Conservation (phyloP, 2,329 filamentous ascomycete species). For the Sclerotinia spermophila region DNA sequence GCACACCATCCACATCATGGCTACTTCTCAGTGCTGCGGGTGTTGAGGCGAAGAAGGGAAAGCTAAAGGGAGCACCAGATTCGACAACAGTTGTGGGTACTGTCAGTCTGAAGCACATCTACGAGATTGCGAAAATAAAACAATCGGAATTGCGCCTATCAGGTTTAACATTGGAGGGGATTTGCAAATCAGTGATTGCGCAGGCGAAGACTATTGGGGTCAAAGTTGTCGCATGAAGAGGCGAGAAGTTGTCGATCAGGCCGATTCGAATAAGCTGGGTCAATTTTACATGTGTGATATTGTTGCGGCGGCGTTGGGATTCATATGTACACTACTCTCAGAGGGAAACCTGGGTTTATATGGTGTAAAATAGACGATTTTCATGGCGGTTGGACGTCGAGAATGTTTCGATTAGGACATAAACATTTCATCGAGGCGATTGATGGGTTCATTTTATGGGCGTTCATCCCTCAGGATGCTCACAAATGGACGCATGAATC, state of each 20-base stretch:
- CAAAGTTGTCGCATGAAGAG: conserved; percentile 57
- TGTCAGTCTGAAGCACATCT: conserved; percentile 90
- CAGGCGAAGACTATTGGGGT: conserved; percentile 75
- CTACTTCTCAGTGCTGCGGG: conserved; percentile 81
- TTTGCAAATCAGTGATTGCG: conserved; percentile 71
- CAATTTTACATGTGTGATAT: conserved; percentile 13
- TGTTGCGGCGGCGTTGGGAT: conserved; percentile 34
- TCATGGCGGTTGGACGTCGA: neutral
- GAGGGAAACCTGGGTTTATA: neutral
- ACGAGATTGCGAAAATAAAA: conserved; percentile 98
- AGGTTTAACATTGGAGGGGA: conserved; percentile 63
- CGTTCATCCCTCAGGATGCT: neutral
- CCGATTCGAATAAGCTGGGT: neutral
- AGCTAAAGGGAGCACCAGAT: conserved; percentile 63
- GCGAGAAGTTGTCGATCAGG: neutral
- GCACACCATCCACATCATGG: conserved; percentile 91
- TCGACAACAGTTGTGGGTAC: conserved; percentile 74
- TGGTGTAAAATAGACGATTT: conserved; percentile 1
- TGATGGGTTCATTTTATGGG: neutral
- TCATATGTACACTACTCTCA: conserved; percentile 3
- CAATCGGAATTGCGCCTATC: conserved; percentile 71
- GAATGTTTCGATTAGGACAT: conserved; percentile 5
- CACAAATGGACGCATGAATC: neutral
- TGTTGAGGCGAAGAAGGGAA: conserved; percentile 67
- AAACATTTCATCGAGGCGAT: neutral